These are phyloP conservation scores for Metschnikowia borealis DNA, from an alignment of 805 yeast genomes.

Conservation along the genomic window DNA sequence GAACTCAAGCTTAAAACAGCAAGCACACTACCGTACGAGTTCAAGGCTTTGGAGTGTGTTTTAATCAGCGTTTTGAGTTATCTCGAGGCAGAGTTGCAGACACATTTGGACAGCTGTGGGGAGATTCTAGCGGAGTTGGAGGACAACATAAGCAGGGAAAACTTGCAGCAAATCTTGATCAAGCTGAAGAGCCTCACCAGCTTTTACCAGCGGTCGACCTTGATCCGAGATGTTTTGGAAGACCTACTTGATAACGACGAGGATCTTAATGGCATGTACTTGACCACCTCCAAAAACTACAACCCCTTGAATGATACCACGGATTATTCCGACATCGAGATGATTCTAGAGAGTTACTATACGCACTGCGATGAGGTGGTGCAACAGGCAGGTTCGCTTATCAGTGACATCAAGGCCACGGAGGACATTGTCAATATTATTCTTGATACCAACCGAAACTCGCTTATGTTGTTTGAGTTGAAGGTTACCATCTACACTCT, in stretches of 20 bases:
- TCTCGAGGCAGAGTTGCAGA: slow-evolving; percentile 69
- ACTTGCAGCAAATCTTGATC: slow-evolving; percentile 67
- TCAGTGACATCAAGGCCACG: slow-evolving; percentile 81
- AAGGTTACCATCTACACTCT: slow-evolving; percentile 79
- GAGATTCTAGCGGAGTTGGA: slow-evolving; percentile 67
- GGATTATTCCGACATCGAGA: slow-evolving; percentile 73
- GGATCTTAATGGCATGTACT: slow-evolving; percentile 74
- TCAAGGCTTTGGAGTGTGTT: slow-evolving; percentile 78
- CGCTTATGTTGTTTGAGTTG: slow-evolving; percentile 81
- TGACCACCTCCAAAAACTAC: slow-evolving; percentile 41
- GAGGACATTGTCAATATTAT: slow-evolving; percentile 92
- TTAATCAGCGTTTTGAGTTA: slow-evolving; percentile 75
- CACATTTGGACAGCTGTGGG: slow-evolving; percentile 57
- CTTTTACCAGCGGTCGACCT: slow-evolving; percentile 68
- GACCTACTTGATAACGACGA: slow-evolving; percentile 85
- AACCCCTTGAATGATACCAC: slow-evolving; percentile 16
- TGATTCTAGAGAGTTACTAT: slow-evolving; percentile 83
- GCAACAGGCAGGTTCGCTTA: slow-evolving; percentile 80
- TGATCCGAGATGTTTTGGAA: slow-evolving; percentile 78
- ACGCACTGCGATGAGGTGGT: slow-evolving; percentile 91
- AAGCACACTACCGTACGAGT: slow-evolving; percentile 52
- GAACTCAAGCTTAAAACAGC: slow-evolving; percentile 59
- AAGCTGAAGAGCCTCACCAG: slow-evolving; percentile 67
- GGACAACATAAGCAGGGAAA: slow-evolving; percentile 71
- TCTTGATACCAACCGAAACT: slow-evolving; percentile 85